Conservation (phyloP, 495 filamentous ascomycete genomes). For the Penicillium robsamsonii region DNA sequence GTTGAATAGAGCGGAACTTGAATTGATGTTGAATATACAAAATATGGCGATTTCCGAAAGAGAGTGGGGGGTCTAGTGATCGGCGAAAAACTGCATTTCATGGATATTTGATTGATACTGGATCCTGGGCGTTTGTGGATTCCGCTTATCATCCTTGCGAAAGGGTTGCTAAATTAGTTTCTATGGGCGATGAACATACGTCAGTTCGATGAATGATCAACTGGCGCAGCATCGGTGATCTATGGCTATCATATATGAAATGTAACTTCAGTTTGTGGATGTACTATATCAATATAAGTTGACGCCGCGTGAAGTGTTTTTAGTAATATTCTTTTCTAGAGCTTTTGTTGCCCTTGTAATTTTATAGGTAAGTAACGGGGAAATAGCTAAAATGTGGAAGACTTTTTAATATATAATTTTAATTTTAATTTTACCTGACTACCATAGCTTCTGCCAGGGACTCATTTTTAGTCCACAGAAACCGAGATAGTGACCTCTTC, state of each 20-base stretch:
- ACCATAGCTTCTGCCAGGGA: background rate
- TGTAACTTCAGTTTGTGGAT: background rate
- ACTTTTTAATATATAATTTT: too few relatives aligned
- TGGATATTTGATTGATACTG: background rate
- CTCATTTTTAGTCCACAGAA: background rate
- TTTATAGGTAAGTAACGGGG: too few relatives aligned
- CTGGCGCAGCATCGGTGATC: background rate
- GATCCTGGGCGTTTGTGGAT: background rate
- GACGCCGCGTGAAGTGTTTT: too few relatives aligned
- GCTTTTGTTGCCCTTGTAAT: too few relatives aligned
- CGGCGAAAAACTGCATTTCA: background rate
- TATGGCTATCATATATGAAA: background rate
- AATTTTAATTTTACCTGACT: background rate
- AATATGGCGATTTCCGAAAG: background rate
- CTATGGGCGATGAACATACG: background rate
- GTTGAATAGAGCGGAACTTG: background rate
- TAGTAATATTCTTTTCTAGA: too few relatives aligned
- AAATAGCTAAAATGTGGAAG: too few relatives aligned
- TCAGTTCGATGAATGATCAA: background rate
- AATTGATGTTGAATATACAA: background rate
- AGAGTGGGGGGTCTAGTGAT: background rate
- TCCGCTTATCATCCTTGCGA: background rate
- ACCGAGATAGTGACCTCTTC: conserved; percentile 2
- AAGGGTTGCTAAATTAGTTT: background rate
- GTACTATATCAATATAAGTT: background rate